These are phyloP conservation scores for Ogataea henricii DNA, from an alignment of 805 yeast species.

Conservation along the genomic window DNA sequence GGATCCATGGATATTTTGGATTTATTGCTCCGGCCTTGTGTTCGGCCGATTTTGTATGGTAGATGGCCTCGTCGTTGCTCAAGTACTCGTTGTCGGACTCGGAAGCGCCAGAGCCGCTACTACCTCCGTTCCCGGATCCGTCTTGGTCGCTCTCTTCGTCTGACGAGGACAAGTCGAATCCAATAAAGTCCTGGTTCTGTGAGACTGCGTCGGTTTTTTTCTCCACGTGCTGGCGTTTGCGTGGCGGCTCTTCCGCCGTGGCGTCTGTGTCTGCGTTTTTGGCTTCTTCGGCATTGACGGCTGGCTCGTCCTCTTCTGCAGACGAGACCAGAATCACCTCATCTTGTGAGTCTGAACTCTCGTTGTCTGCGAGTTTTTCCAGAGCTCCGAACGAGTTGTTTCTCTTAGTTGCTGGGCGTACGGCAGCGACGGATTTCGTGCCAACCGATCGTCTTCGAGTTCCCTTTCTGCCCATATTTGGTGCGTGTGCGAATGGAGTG, in stretches of 20 bases:
- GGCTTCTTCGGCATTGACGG: no score
- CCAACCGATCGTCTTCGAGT: constrained; percentile 1
- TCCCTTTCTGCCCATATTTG: background rate
- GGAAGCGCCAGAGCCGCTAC: constrained; percentile 24
- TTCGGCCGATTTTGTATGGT: constrained; percentile 28
- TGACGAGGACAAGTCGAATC: constrained; percentile 53
- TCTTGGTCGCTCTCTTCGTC: constrained; percentile 36
- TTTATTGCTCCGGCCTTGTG: constrained; percentile 33
- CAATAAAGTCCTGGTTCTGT: constrained; percentile 54
- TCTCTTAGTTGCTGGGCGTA: background rate
- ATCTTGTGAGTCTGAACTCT: background rate
- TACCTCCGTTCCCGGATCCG: constrained; percentile 39
- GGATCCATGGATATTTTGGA: constrained; percentile 69
- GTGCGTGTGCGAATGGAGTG: background rate
- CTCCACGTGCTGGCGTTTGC: constrained; percentile 13
- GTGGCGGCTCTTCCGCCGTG: constrained; percentile 14
- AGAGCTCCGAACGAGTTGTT: constrained; percentile 5
- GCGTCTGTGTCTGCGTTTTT: no score
- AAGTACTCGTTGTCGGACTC: constrained; percentile 42
- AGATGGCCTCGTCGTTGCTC: constrained; percentile 45
- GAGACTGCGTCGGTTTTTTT: constrained; percentile 38
- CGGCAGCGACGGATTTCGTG: background rate
- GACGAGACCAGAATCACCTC: constrained; percentile 3
- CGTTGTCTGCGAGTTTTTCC: background rate
- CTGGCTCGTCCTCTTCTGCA: constrained; percentile 3